Evolutionary conservation across 1,284 basidiomycete genomes (phyloP).

Genomic region (Moesziomyces sp.): DNA sequence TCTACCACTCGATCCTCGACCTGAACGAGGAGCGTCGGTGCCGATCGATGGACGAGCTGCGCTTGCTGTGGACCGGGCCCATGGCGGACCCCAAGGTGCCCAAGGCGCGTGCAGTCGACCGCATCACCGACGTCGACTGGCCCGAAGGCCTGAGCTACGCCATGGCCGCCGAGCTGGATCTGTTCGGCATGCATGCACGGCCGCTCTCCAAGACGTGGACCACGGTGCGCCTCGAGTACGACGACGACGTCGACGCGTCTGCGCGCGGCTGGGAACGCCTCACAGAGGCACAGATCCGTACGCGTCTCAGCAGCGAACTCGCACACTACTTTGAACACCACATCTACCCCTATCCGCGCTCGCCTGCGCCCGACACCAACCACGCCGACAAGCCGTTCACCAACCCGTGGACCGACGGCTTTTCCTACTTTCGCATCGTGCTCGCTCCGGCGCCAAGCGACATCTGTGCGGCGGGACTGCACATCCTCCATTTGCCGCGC

Average conservation of each 20-base stretch:
- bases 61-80: constrained; percentile 42
- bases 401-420: constrained; percentile 27
- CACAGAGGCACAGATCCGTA: constrained; percentile 23
- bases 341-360: constrained; percentile 38
- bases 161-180: constrained; percentile 52
- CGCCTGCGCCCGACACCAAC: background rate
- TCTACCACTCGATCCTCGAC: constrained; percentile 45
- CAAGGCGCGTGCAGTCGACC: constrained; percentile 49
- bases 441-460: constrained; percentile 36
- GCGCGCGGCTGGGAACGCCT: constrained; percentile 32
- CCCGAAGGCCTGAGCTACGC: constrained; percentile 51
- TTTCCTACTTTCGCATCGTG: constrained; percentile 51
- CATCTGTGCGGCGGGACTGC: constrained; percentile 43
- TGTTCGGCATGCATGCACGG: constrained; percentile 20
- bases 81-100: constrained; percentile 54
- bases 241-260: constrained; percentile 25
- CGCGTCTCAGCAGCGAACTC: constrained; percentile 42
- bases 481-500: constrained; percentile 46
- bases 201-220: constrained; percentile 39
- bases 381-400: background rate
- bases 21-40: constrained; percentile 50
- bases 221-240: constrained; percentile 46
- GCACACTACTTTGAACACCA: constrained; percentile 54
- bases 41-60: constrained; percentile 41
- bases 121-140: constrained; percentile 55